These are phyloP conservation scores for Xerocomus nothofagi DNA, from an alignment of 1,284 basidiomycete species.

Conservation along the genomic window DNA sequence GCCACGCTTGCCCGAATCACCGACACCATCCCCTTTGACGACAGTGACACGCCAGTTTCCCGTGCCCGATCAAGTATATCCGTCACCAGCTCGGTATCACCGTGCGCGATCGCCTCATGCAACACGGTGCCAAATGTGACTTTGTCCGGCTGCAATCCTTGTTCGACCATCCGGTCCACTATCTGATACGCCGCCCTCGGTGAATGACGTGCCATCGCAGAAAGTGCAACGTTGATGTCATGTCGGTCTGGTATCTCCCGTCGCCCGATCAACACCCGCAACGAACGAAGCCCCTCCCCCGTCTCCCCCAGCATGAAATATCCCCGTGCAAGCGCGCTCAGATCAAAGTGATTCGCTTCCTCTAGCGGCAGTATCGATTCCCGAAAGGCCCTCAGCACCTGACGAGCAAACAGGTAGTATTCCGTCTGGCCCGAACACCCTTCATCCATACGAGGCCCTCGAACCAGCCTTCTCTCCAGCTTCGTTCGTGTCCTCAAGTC, in stretches of 20 bases:
- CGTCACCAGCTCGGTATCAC: conserved; percentile 46
- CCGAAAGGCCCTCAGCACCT: conserved; percentile 47
- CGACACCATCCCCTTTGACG: conserved; percentile 48
- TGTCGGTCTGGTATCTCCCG: conserved; percentile 56
- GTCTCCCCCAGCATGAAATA: conserved; percentile 57
- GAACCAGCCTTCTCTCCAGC: neutral
- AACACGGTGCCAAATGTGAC: conserved; percentile 61
- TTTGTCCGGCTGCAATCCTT: conserved; percentile 49
- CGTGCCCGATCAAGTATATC: conserved; percentile 43
- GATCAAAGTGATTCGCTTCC: conserved; percentile 46
- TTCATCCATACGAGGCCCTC: neutral
- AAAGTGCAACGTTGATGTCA: conserved; percentile 64
- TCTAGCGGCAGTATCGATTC: conserved; percentile 45
- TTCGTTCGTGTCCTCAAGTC: conserved; percentile 24
- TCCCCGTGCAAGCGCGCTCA: conserved; percentile 63
- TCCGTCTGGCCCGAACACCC: conserved; percentile 7
- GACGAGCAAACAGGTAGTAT: conserved; percentile 42
- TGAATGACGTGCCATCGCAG: conserved; percentile 50
- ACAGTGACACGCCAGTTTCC: conserved; percentile 38
- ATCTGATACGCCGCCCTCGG: conserved; percentile 47
- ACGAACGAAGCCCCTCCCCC: conserved; percentile 45
- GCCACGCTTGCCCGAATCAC: conserved; percentile 48
- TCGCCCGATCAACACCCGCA: conserved; percentile 48
- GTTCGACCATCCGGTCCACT: conserved; percentile 48
- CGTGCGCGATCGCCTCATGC: conserved; percentile 50